Evolutionary conservation across 2,329 filamentous ascomycete genomes (phyloP).

Genomic region (Cladosporium sphaerospermum): DNA sequence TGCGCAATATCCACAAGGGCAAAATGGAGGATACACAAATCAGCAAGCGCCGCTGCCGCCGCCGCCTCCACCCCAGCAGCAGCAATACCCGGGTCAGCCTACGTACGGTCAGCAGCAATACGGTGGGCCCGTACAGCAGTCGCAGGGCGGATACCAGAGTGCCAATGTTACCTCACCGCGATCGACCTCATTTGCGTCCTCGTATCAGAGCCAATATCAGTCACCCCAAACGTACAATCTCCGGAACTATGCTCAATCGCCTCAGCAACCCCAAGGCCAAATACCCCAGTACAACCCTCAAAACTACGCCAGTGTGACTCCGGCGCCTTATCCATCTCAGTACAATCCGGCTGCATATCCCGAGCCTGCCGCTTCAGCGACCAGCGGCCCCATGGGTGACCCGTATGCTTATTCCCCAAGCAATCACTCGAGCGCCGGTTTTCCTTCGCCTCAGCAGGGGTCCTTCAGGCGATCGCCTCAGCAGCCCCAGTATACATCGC

Average conservation of each 20-base stretch:
- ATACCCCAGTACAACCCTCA: constrained; percentile 66
- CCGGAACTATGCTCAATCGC: constrained; percentile 50
- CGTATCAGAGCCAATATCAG: constrained; percentile 33
- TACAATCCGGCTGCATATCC: constrained; percentile 23
- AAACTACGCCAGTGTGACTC: constrained; percentile 43
- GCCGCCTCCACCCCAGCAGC: constrained; percentile 10
- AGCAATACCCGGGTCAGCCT: constrained; percentile 22
- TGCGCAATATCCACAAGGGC: constrained; percentile 19
- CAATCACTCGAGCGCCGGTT: constrained; percentile 10
- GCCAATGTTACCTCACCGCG: constrained; percentile 8
- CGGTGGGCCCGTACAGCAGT: constrained; percentile 25
- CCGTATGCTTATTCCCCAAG: constrained; percentile 24
- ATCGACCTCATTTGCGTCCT: constrained; percentile 3
- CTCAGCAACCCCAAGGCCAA: constrained; percentile 40
- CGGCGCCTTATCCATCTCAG: constrained; percentile 28
- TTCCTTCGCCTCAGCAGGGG: constrained; percentile 6
- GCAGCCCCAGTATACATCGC: constrained; percentile 16
- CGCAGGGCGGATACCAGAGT: constrained; percentile 17
- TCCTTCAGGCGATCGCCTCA: constrained; percentile 13
- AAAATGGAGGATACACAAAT: constrained; percentile 21
- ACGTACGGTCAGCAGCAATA: constrained; percentile 20
- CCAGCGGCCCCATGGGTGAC: constrained; percentile 23
- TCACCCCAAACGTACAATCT: constrained; percentile 52
- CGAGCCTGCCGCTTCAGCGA: constrained; percentile 20
- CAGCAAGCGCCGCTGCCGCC: constrained; percentile 17